Conservation (phyloP, 345 rosid genomes). For the Luvunga scandens region DNA sequence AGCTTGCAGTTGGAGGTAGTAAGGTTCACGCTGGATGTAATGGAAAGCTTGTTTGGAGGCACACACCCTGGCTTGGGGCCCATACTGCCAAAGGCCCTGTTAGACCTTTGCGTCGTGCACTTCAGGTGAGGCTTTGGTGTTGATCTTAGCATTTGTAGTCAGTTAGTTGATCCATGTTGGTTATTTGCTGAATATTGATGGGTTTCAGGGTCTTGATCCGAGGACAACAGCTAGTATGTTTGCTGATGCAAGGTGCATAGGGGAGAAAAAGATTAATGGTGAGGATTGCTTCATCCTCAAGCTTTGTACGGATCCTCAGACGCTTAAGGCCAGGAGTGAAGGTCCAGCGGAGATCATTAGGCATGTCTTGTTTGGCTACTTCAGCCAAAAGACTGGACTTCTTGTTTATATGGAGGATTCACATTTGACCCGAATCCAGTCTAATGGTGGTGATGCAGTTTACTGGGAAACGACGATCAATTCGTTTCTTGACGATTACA, state of each 20-base stretch:
- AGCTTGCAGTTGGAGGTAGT: conserved; percentile 79
- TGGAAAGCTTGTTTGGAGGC: conserved; percentile 90
- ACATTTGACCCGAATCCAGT: conserved; percentile 79
- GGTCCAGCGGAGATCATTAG: conserved; percentile 89
- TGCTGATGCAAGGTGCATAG: conserved; percentile 81
- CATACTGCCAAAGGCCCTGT: conserved; percentile 88
- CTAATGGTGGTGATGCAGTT: conserved; percentile 73
- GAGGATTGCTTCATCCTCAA: conserved; percentile 92
- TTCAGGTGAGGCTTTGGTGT: conserved; percentile 50
- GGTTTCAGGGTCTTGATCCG: conserved; percentile 85
- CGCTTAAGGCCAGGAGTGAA: conserved; percentile 77
- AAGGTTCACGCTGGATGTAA: conserved; percentile 93
- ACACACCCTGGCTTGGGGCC: conserved; percentile 94
- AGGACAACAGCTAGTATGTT: conserved; percentile 76
- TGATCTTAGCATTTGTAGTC: not conserved
- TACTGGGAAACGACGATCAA: conserved; percentile 94
- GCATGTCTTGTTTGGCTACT: conserved; percentile 83
- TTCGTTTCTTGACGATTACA: conserved; percentile 76
- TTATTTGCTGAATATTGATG: conserved; percentile 3
- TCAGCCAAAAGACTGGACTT: conserved; percentile 89
- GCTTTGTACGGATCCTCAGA: conserved; percentile 71
- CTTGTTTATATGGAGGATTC: conserved; percentile 86
- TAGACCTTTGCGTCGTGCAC: conserved; percentile 86
- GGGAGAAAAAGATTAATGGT: conserved; percentile 73
- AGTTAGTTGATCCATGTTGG: not conserved